Evolutionary conservation across 2,329 filamentous ascomycete species (phyloP).

Genomic region (Teratosphaeriaceae sp.): DNA sequence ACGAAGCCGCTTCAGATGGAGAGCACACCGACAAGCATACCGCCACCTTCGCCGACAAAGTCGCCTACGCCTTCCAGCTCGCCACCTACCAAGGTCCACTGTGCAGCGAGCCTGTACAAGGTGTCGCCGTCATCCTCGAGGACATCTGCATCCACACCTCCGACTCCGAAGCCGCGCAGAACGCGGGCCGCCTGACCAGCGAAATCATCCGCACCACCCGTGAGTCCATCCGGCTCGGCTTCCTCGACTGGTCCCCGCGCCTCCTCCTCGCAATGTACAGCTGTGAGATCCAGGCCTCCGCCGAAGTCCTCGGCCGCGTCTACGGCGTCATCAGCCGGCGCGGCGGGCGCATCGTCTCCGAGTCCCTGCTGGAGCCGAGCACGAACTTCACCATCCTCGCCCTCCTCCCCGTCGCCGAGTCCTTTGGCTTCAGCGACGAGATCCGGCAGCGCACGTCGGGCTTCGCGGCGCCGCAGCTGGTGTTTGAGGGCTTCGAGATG

Average conservation of each 20-base stretch:
- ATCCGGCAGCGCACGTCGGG: conserved; percentile 92
- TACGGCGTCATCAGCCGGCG: conserved; percentile 97
- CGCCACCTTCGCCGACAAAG: conserved; percentile 68
- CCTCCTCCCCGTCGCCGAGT: conserved; percentile 83
- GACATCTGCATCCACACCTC: conserved; percentile 58
- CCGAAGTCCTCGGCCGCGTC: conserved; percentile 89
- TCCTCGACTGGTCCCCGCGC: conserved; percentile 94
- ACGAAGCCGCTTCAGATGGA: conserved; percentile 11
- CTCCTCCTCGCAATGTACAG: conserved; percentile 96
- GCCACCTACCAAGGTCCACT: conserved; percentile 82
- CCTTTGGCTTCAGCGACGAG: conserved; percentile 93
- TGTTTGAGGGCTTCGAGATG: conserved; percentile 88
- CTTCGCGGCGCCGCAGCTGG: conserved; percentile 83
- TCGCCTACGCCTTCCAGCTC: conserved; percentile 89
- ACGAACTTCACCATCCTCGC: conserved; percentile 94
- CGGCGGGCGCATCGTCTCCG: conserved; percentile 79
- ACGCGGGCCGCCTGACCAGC: conserved; percentile 74
- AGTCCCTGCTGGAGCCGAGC: conserved; percentile 89
- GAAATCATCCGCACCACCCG: conserved; percentile 89
- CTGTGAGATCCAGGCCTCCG: conserved; percentile 92
- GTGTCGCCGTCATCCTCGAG: conserved; percentile 85
- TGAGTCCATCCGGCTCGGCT: conserved; percentile 73
- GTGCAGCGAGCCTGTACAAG: conserved; percentile 89
- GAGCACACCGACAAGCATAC: conserved; percentile 15
- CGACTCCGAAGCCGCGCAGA: conserved; percentile 50